Evolutionary conservation across 2,329 filamentous ascomycete genomes (phyloP).

Genomic region (Fusarium solani-melongenae): DNA sequence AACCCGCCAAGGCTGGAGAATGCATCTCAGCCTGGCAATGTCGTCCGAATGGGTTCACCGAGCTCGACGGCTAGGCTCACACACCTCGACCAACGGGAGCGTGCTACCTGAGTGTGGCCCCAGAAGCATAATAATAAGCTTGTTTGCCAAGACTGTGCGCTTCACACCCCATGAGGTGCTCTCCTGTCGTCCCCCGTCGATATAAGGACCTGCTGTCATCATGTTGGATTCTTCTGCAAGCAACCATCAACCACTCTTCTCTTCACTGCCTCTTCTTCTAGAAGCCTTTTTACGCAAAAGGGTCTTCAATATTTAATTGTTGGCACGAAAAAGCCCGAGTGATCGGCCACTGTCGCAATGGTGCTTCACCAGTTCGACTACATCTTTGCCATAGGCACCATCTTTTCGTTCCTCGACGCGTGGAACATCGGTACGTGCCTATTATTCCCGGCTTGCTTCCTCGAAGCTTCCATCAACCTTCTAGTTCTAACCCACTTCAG

Average conservation of each 20-base stretch:
- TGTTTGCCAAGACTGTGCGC: conserved; percentile 37
- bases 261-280: conserved; percentile 15
- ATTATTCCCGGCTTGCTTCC: neutral
- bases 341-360: conserved; percentile 18
- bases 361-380: conserved; percentile 67
- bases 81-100: neutral
- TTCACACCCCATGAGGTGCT: conserved; percentile 20
- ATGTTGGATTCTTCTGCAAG: conserved; percentile 1
- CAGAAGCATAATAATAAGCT: conserved; percentile 44
- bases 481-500: too few relatives aligned
- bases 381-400: conserved; percentile 71
- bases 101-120: conserved; percentile 12
- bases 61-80: neutral
- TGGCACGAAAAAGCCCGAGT: neutral
- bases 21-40: conserved; percentile 11
- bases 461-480: neutral
- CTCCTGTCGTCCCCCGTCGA: conserved; percentile 9
- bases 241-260: conserved; percentile 14
- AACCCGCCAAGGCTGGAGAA: conserved; percentile 21
- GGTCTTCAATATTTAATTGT: neutral
- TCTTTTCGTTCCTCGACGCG: conserved; percentile 73
- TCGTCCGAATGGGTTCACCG: conserved; percentile 31
- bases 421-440: conserved; percentile 67
- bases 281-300: conserved; percentile 8
- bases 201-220: conserved; percentile 34